Conservation (phyloP, 805 yeast genomes). For the Candida andamanensis region DNA sequence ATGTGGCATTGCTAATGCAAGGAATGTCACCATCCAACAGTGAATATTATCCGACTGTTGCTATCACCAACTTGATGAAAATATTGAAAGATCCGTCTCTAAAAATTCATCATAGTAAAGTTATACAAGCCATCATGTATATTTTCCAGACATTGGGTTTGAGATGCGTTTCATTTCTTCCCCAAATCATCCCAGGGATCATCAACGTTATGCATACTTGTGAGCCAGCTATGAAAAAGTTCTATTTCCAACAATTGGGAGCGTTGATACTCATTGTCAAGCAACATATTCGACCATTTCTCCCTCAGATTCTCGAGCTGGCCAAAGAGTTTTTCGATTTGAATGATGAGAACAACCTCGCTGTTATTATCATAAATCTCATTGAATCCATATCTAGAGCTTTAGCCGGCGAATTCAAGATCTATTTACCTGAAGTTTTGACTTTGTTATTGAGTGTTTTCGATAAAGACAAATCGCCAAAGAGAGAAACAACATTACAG, state of each 20-base stretch:
- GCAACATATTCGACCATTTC: conserved; percentile 82
- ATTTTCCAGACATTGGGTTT: conserved; percentile 86
- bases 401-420: conserved; percentile 86
- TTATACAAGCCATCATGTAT: conserved; percentile 89
- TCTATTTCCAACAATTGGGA: conserved; percentile 84
- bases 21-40: conserved; percentile 91
- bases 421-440: conserved; percentile 71
- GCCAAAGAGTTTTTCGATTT: conserved; percentile 66
- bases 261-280: conserved; percentile 76
- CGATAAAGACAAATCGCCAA: conserved; percentile 63
- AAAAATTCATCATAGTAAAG: conserved; percentile 82
- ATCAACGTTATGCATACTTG: conserved; percentile 78
- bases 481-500: conserved; percentile 58
- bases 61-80: conserved; percentile 76
- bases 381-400: conserved; percentile 83
- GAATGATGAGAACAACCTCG: conserved; percentile 49
- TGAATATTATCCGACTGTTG: conserved; percentile 94
- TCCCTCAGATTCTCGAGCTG: conserved; percentile 68
- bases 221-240: conserved; percentile 73
- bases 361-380: conserved; percentile 71
- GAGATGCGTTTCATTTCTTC: conserved; percentile 84
- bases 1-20: conserved; percentile 83
- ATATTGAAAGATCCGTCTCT: conserved; percentile 81
- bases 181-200: conserved; percentile 84
- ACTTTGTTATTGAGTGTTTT: conserved; percentile 72